Evolutionary conservation across 805 yeast genomes (phyloP).

Genomic region (Saturnispora galanensis): DNA sequence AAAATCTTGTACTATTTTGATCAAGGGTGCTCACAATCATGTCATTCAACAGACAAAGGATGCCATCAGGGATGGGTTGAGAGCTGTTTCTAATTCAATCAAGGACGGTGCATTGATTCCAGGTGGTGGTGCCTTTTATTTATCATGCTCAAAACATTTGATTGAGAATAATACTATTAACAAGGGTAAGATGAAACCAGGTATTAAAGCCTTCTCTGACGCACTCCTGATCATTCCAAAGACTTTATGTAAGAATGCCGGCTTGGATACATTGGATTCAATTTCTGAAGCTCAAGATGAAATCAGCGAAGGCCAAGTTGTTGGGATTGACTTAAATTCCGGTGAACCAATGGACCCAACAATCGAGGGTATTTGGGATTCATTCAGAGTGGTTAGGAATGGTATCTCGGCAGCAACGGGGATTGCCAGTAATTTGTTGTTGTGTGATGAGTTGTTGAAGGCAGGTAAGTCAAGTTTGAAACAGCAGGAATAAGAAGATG

Average conservation of each 20-base stretch:
- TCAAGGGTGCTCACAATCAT: conserved; percentile 89
- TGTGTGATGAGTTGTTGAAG: conserved; percentile 92
- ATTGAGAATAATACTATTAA: conserved; percentile 40
- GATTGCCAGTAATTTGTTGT: conserved; percentile 80
- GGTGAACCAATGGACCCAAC: conserved; percentile 97
- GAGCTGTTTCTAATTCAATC: conserved; percentile 87
- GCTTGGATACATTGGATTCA: conserved; percentile 86
- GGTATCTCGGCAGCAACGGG: conserved; percentile 89
- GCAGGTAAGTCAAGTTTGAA: conserved; percentile 94
- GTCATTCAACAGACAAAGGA: conserved; percentile 88
- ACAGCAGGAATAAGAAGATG: conserved; percentile 23
- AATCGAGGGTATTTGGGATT: conserved; percentile 93
- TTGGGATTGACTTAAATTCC: conserved; percentile 81
- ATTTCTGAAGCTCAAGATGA: conserved; percentile 86
- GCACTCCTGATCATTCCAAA: conserved; percentile 87
- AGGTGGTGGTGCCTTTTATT: conserved; percentile 94
- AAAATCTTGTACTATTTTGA: conserved; percentile 80
- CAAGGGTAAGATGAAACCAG: conserved; percentile 82
- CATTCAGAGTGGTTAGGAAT: conserved; percentile 87
- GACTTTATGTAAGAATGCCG: conserved; percentile 85
- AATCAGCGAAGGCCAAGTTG: conserved; percentile 65
- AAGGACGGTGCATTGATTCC: conserved; percentile 82
- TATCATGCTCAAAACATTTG: conserved; percentile 69
- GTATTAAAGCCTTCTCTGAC: conserved; percentile 89
- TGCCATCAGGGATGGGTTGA: conserved; percentile 93